phyloP scores from a whole-genome alignment of 176 grass and related monocot genomes.

The Cymbopogon citratus region DNA sequence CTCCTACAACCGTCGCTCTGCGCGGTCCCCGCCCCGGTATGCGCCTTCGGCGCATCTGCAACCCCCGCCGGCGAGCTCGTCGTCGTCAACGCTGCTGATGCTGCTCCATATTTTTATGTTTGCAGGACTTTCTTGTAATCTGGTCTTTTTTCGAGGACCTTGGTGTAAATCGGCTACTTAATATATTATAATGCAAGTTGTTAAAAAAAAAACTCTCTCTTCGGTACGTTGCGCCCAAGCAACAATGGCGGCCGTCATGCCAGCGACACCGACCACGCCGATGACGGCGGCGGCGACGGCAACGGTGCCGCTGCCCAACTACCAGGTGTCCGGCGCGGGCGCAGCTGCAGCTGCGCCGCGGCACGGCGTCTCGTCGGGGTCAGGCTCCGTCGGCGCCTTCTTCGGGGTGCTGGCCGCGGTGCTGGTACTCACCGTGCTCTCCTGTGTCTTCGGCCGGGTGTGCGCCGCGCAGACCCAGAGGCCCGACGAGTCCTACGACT shows the following conservation, averaged over 20 bases:
- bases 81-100: too few relatives aligned
- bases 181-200: too few relatives aligned
- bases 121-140: too few relatives aligned
- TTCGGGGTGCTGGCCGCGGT: conserved; percentile 59
- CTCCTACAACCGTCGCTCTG: too few relatives aligned
- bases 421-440: conserved; percentile 52
- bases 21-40: too few relatives aligned
- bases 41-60: too few relatives aligned
- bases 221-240: not conserved
- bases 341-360: not conserved
- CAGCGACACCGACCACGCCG: conserved; percentile 15
- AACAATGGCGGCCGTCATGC: conserved; percentile 42
- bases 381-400: conserved; percentile 57
- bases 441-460: conserved; percentile 56
- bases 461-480: conserved; percentile 43
- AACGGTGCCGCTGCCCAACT: conserved; percentile 29
- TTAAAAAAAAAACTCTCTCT: not conserved
- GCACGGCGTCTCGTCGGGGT: not conserved
- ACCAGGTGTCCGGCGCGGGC: conserved; percentile 19
- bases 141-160: too few relatives aligned
- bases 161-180: too few relatives aligned
- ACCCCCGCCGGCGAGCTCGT: too few relatives aligned
- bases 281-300: not conserved
- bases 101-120: too few relatives aligned
- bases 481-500: conserved; percentile 65